phyloP scores from a whole-genome alignment of 495 filamentous ascomycete genomes.

The Thozetella sp. region DNA sequence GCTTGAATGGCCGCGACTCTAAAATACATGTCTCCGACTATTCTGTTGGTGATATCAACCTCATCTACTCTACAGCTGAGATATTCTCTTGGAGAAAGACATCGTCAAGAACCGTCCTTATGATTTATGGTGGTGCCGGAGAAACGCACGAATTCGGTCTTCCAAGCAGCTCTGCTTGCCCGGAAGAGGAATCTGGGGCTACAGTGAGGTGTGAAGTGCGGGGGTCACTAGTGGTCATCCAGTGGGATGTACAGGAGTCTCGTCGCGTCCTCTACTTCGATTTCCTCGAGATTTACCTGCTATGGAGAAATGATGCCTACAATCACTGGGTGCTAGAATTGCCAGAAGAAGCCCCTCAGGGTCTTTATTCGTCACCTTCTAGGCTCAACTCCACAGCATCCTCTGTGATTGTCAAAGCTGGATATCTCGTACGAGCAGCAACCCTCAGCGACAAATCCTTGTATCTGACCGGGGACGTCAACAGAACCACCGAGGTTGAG shows the following conservation, averaged over 20 bases:
- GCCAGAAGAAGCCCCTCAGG: conserved; percentile 22
- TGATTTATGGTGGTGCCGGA: conserved; percentile 72
- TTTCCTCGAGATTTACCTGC: conserved; percentile 53
- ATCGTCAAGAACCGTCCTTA: conserved; percentile 49
- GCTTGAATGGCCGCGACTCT: conserved; percentile 71
- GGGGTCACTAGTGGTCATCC: neutral
- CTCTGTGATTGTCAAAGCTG: conserved; percentile 66
- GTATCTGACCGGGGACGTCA: conserved; percentile 70
- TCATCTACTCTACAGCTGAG: conserved; percentile 78
- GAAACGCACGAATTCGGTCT: conserved; percentile 73
- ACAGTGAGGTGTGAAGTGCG: neutral
- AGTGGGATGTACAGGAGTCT: conserved; percentile 6
- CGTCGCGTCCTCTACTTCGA: conserved; percentile 49
- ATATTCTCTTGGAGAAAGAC: conserved; percentile 62
- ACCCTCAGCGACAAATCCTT: conserved; percentile 50
- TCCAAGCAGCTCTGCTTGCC: conserved; percentile 33
- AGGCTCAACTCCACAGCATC: too few species aligned
- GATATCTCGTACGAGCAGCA: conserved; percentile 72
- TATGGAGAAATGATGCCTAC: conserved; percentile 68
- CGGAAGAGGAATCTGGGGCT: conserved; percentile 49
- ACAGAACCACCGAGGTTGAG: conserved; percentile 62
- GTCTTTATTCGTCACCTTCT: too few species aligned
- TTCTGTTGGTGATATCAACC: conserved; percentile 56
- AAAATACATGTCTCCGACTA: conserved; percentile 77
- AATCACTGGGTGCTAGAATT: conserved; percentile 72